phyloP scores from a whole-genome alignment of 345 rosid species.

The Hibiscus syriacus region DNA sequence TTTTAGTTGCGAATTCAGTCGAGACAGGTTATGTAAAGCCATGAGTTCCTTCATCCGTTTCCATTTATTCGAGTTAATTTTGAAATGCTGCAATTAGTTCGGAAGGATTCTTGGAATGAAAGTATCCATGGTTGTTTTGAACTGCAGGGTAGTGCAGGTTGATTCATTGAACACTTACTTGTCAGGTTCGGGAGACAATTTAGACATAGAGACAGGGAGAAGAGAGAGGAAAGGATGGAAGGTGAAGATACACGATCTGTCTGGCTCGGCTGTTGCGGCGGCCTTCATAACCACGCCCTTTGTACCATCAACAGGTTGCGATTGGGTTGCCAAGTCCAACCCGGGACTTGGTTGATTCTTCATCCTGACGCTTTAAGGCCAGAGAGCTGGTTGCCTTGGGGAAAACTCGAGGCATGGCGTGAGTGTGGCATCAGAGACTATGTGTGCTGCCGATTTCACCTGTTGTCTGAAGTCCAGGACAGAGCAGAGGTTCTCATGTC shows the following conservation, averaged over 20 bases:
- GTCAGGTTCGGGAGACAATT: conserved; percentile 43
- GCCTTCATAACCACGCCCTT: conserved; percentile 98
- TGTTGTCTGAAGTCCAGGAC: conserved; percentile 68
- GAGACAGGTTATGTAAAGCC: conserved; percentile 56
- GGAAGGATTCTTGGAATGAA: no score
- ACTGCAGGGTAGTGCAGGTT: conserved; percentile 55
- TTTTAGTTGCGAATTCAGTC: conserved; percentile 90
- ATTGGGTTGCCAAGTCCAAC: conserved; percentile 92
- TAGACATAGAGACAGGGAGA: conserved; percentile 55
- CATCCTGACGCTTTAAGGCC: conserved; percentile 70
- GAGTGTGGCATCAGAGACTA: conserved; percentile 91
- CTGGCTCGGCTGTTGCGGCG: conserved; percentile 91
- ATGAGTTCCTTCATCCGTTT: not conserved
- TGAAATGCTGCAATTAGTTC: no score
- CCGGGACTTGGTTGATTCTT: conserved; percentile 94
- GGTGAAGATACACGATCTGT: conserved; percentile 94
- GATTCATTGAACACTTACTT: conserved; percentile 55
- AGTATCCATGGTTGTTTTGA: conserved; percentile 17
- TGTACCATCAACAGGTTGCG: no score
- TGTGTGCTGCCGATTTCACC: conserved; percentile 76
- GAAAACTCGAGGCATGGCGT: conserved; percentile 94
- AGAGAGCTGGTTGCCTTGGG: conserved; percentile 97
- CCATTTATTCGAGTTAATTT: not conserved
- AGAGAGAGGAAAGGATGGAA: conserved; percentile 97
- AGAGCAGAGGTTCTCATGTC: conserved; percentile 79